Evolutionary conservation across 371 early-diverging fungal species (phyloP).

Genomic region (Rhizopus sp.): DNA sequence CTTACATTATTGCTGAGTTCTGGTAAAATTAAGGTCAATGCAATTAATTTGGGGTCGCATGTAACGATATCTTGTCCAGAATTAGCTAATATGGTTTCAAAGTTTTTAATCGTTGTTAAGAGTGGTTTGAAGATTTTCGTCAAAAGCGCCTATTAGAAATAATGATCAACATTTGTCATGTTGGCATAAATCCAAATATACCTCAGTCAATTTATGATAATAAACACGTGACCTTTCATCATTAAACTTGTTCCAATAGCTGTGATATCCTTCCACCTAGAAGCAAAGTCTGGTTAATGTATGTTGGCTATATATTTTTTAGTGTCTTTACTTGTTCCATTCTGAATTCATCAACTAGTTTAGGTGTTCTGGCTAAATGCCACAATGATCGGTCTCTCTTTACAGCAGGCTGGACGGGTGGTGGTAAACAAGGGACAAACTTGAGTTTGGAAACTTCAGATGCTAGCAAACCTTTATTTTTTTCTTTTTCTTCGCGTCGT

Average conservation of each 20-base stretch:
- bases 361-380: constrained; percentile 16
- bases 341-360: constrained; percentile 22
- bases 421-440: constrained; percentile 14
- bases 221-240: constrained; percentile 14
- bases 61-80: background rate
- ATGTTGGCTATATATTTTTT: background rate
- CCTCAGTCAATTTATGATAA: constrained; percentile 17
- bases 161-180: constrained; percentile 2
- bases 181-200: constrained; percentile 1
- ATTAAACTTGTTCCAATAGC: constrained; percentile 21
- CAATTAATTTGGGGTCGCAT: background rate
- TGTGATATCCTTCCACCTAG: constrained; percentile 15
- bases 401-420: constrained; percentile 12
- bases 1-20: constrained; percentile 9
- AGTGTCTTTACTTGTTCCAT: constrained; percentile 19
- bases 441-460: constrained; percentile 2
- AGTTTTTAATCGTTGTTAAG: constrained; percentile 50
- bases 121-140: constrained; percentile 73
- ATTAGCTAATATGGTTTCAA: constrained; percentile 25
- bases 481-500: background rate
- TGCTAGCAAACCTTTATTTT: background rate
- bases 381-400: constrained; percentile 18
- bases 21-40: background rate
- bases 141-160: constrained; percentile 67
- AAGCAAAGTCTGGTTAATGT: too few species aligned